A percentile compares a stretch with the other conserved stretches of the same genome.
Conservation (phyloP, 1,284 basidiomycete species). For the Microbotryum silenes-acaulis region DNA sequence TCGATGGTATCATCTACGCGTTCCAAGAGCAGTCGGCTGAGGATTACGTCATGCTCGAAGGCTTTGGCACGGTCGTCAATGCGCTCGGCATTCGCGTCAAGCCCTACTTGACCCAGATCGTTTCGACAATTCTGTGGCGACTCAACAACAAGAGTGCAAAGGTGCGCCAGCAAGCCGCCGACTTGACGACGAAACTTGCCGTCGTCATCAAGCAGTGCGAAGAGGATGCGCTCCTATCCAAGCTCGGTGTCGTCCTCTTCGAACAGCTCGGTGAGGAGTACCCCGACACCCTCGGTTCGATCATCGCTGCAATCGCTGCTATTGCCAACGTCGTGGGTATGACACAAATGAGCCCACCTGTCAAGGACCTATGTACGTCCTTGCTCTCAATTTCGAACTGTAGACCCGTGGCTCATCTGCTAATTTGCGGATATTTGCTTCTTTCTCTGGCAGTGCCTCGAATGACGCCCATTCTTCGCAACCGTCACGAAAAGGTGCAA, state of each 20-base stretch:
- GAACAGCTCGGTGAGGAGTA: constrained; percentile 99
- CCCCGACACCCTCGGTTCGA: constrained; percentile 94
- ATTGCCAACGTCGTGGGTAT: constrained; percentile 99
- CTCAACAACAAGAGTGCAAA: constrained; percentile 99
- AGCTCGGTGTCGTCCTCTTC: constrained; percentile 92
- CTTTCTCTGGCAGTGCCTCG: constrained; percentile 64
- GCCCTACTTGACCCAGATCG: constrained; percentile 96
- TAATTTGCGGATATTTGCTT: not conserved
- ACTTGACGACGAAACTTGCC: constrained; percentile 86
- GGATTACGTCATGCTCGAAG: constrained; percentile 98
- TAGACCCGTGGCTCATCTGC: not conserved
- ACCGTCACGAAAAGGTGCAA: constrained; percentile 98
- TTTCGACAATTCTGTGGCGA: constrained; percentile 98
- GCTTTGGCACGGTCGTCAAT: constrained; percentile 94
- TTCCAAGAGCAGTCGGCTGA: constrained; percentile 99
- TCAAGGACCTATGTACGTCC: constrained; percentile 87
- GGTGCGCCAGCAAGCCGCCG: constrained; percentile 96
- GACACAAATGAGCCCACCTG: constrained; percentile 99
- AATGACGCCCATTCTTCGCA: constrained; percentile 98
- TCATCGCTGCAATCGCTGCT: constrained; percentile 95
- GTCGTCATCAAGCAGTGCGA: constrained; percentile 98
- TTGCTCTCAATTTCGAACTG: no score
- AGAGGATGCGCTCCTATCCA: constrained; percentile 90
- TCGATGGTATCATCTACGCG: constrained; percentile 97
- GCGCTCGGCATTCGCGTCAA: constrained; percentile 95